Conservation (phyloP, 202 grass and related monocot species). For the Elaeis oleifera region DNA sequence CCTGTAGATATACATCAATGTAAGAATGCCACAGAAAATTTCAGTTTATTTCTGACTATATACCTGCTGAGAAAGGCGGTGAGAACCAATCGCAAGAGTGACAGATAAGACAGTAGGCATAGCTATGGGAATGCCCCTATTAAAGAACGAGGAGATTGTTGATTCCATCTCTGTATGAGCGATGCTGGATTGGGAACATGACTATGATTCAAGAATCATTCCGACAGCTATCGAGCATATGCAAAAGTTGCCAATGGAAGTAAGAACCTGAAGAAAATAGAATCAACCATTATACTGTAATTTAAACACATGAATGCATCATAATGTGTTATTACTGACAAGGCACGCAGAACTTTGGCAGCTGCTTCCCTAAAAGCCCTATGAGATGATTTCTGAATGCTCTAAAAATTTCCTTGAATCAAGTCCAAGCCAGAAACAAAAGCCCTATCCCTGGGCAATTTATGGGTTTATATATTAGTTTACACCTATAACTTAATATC, state of each 20-base stretch:
- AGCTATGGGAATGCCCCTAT: slow-evolving; percentile 74
- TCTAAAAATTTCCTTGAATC: too few species aligned
- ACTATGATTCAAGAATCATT: slow-evolving; percentile 66
- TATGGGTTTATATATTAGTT: too few species aligned
- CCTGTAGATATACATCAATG: slow-evolving; percentile 27
- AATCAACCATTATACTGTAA: too few species aligned
- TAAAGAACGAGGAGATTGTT: slow-evolving; percentile 82
- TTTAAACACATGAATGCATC: too few species aligned
- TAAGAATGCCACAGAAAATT: not conserved
- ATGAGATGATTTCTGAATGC: too few species aligned
- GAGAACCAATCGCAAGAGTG: slow-evolving; percentile 80
- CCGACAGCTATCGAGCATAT: slow-evolving; percentile 72
- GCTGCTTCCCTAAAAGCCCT: too few species aligned
- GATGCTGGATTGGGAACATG: slow-evolving; percentile 64
- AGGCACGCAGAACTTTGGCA: too few species aligned
- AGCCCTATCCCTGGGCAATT: too few species aligned
- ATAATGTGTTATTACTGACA: too few species aligned
- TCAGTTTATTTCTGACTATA: not conserved
- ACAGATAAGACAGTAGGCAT: slow-evolving; percentile 80
- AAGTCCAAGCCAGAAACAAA: too few species aligned
- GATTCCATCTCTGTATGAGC: slow-evolving; percentile 55
- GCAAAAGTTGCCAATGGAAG: slow-evolving; percentile 76
- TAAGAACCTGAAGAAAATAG: slow-evolving; percentile 52
- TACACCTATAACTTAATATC: too few species aligned
- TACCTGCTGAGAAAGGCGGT: slow-evolving; percentile 67